phyloP scores from a whole-genome alignment of 192 early-diverging fungal species.

The Coemansia reversa region DNA sequence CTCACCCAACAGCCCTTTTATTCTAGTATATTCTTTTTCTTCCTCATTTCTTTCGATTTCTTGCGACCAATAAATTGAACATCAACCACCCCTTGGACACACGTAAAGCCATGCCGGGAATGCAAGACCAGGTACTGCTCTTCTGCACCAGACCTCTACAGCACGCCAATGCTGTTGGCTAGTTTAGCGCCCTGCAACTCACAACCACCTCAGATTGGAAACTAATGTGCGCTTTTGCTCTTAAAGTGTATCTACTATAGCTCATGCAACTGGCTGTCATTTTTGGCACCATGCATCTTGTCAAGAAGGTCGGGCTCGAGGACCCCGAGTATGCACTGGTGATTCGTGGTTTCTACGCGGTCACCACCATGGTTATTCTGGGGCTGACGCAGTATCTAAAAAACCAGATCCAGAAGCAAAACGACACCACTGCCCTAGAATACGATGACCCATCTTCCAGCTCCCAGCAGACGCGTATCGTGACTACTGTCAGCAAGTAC shows the following conservation, averaged over 20 bases:
- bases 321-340: conserved; percentile 36
- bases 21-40: conserved; percentile 4
- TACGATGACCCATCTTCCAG: conserved; percentile 66
- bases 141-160: too few species aligned
- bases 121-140: conserved; percentile 46
- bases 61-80: neutral
- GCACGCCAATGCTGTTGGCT: too few species aligned
- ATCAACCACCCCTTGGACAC: neutral
- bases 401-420: conserved; percentile 62
- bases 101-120: conserved; percentile 28
- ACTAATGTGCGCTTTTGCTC: neutral
- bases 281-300: conserved; percentile 66
- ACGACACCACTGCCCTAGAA: conserved; percentile 77
- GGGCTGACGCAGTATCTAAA: conserved; percentile 51
- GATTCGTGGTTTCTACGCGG: conserved; percentile 31
- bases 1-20: neutral
- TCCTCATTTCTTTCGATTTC: conserved; percentile 8
- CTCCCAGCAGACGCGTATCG: conserved; percentile 44
- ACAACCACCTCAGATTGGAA: too few species aligned
- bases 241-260: conserved; percentile 16
- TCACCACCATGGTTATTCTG: conserved; percentile 24
- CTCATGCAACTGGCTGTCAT: conserved; percentile 57
- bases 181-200: too few species aligned
- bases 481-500: conserved; percentile 73
- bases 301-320: conserved; percentile 57